These are phyloP conservation scores for Xylaria acuta DNA, from an alignment of 495 filamentous ascomycete species.

Conservation along the genomic window DNA sequence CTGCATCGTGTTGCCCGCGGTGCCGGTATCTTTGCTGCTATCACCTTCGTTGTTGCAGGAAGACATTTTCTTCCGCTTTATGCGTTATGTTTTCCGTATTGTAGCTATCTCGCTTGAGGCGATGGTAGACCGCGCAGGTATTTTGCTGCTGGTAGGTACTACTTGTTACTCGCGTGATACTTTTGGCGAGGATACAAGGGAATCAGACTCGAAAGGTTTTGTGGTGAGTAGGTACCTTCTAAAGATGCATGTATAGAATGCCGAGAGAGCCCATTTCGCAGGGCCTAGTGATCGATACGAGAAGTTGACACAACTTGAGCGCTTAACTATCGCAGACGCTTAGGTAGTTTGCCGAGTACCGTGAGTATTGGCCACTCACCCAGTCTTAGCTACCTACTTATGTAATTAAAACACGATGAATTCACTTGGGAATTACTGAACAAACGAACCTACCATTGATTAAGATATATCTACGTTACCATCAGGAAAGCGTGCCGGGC, in stretches of 20 bases:
- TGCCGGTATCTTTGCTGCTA: neutral
- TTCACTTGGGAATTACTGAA: neutral
- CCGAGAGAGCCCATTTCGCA: neutral
- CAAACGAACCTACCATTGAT: neutral
- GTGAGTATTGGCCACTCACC: neutral
- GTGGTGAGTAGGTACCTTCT: neutral
- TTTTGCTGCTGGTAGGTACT: neutral
- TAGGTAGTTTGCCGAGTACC: neutral
- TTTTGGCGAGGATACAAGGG: neutral
- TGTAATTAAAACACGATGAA: neutral
- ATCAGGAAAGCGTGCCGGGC: neutral
- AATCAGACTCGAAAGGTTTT: neutral
- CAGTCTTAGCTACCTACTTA: neutral
- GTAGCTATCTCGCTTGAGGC: neutral
- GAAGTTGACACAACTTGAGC: neutral
- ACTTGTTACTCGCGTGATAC: neutral
- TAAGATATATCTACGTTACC: neutral
- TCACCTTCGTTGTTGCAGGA: neutral
- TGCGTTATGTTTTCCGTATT: neutral
- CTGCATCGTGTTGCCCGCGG: neutral
- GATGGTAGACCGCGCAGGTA: neutral
- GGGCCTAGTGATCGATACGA: neutral
- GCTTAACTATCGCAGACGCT: neutral
- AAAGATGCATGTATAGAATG: neutral
- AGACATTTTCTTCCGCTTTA: neutral